phyloP scores from a whole-genome alignment of 176 grass and related monocot genomes.

The Aegilops tauschii region DNA sequence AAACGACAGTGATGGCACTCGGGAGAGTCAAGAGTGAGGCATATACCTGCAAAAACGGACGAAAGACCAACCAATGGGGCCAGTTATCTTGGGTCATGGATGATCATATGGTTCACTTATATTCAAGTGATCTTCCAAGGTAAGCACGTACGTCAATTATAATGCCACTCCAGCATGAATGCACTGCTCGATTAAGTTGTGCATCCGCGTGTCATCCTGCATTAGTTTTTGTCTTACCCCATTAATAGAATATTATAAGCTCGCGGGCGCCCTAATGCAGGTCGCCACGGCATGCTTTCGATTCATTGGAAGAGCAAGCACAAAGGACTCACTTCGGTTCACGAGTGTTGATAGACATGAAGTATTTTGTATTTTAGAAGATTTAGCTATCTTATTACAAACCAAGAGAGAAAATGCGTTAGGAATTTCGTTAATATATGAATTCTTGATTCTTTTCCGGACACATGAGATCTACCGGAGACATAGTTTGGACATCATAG shows the following conservation, averaged over 20 bases:
- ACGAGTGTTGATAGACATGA: background rate
- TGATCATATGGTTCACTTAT: background rate
- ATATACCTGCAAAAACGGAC: background rate
- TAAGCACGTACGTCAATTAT: slow-evolving; percentile 11
- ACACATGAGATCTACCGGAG: too few relatives aligned
- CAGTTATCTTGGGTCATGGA: background rate
- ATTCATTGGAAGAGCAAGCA: background rate
- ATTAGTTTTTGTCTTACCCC: background rate
- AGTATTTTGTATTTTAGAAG: background rate
- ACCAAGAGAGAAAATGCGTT: too few relatives aligned
- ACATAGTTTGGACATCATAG: too few relatives aligned
- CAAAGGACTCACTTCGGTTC: background rate
- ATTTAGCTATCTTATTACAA: too few relatives aligned
- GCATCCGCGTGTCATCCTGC: background rate
- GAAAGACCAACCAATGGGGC: background rate
- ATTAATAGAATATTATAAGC: background rate
- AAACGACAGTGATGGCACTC: background rate
- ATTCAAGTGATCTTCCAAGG: background rate
- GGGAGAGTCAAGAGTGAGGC: background rate
- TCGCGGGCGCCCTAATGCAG: background rate
- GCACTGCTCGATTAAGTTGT: background rate
- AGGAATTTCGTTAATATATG: too few relatives aligned
- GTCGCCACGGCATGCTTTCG: background rate
- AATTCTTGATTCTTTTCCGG: too few relatives aligned
- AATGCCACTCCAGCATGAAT: background rate